Evolutionary conservation across 768 basidiomycete species (phyloP).

Genomic region (Steccherinum ochraceum): DNA sequence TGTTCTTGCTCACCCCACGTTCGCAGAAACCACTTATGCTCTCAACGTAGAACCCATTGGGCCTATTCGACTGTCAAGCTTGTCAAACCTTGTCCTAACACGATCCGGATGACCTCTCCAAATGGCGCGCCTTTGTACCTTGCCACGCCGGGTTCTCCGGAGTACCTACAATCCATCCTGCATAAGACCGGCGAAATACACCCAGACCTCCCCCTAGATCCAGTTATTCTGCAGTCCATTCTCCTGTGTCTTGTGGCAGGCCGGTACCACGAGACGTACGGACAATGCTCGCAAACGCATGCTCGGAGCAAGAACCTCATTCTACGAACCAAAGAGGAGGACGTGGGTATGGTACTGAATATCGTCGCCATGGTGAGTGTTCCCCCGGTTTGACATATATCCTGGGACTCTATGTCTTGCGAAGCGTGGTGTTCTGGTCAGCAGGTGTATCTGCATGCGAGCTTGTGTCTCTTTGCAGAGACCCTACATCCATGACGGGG

Average conservation of each 20-base stretch:
- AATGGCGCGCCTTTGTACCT: background rate
- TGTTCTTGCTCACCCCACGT: too few species aligned
- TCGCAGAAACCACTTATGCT: too few species aligned
- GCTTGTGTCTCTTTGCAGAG: background rate
- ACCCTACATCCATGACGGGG: too few species aligned
- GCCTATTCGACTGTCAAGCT: too few species aligned
- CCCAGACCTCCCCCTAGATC: constrained; percentile 52
- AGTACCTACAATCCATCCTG: constrained; percentile 31
- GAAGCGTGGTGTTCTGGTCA: background rate
- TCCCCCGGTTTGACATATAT: background rate
- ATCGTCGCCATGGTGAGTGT: constrained; percentile 50
- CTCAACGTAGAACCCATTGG: too few species aligned
- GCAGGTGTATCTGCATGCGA: constrained; percentile 3
- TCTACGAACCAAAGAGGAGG: constrained; percentile 59
- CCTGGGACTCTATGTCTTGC: too few species aligned
- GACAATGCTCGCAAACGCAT: background rate
- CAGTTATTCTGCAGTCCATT: constrained; percentile 57
- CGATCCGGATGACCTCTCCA: background rate
- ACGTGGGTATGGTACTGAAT: constrained; percentile 51
- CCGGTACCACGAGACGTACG: background rate
- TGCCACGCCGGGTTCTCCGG: constrained; percentile 11
- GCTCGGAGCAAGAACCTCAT: constrained; percentile 48
- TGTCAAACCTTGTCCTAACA: too few species aligned
- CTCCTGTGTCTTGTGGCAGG: constrained; percentile 55
- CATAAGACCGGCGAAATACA: constrained; percentile 36